Evolutionary conservation across 306 rosid species (phyloP), one percentile per base, ranked within the genome.

Genomic region (Corylus heterophylla): DNA sequence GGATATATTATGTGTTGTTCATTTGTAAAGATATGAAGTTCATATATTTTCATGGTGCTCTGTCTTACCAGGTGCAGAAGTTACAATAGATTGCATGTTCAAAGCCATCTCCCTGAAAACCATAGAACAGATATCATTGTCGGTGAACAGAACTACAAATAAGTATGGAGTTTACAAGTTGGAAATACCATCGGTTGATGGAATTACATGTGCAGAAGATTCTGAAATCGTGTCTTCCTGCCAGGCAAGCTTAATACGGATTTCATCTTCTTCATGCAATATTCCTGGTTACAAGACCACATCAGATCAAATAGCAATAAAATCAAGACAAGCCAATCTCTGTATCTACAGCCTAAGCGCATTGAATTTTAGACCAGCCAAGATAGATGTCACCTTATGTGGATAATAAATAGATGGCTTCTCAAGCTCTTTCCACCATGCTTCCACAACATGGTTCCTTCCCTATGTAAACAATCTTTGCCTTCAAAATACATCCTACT

Each of bases 161-260:
- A 89, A 79, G 75, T 71, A 75, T 80, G 98, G 97, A 35, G 59
- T 95, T 58, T 95, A 92, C 89, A 92, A 55, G 84, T 59, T 95
- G 88, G 97, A 89, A 80, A 91, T 95, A 63, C 98, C 98, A 68
- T 88, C 97, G 12, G 87, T 95, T 54, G 98, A 95, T 67, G 98
- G 98, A 63, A 90, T 95, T 72, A 91, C 85, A 82, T 95, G 98
- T 66, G 97, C 97, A 45, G 95, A 92, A 79, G 97, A 90, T 50
- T 89, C 98, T 10, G 89, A 76, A 22, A 80, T 95, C 13, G 88
- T 81, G 45, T 92, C 97, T 47, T 87, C 94, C 1, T 95, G 98
- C 77, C 78, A 86, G 54, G 97, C 98, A 76, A 92, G 85, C 73
- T 76, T 95, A 74, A 84, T 92, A 29, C 69, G 88, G 74, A 95